Evolutionary conservation across 1,284 basidiomycete genomes (phyloP).

Genomic region (Ustanciosporium gigantosporum): DNA sequence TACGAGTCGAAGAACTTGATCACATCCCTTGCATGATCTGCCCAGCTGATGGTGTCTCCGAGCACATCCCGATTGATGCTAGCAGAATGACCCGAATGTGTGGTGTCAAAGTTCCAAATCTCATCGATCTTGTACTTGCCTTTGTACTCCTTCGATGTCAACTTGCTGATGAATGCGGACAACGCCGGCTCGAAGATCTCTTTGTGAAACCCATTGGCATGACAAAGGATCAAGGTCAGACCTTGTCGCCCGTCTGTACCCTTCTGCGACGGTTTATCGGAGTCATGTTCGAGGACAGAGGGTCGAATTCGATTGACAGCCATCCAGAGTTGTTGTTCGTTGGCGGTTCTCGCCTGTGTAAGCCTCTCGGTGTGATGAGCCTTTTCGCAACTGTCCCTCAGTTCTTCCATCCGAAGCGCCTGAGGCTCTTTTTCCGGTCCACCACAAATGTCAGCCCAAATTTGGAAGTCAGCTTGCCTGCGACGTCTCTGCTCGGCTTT

Average conservation of each 20-base stretch:
- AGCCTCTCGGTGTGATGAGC: slow-evolving; percentile 13
- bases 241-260: slow-evolving; percentile 9
- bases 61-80: slow-evolving; percentile 69
- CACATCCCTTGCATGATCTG: slow-evolving; percentile 73
- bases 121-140: slow-evolving; percentile 67
- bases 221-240: slow-evolving; percentile 73
- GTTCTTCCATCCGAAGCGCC: slow-evolving; percentile 11
- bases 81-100: slow-evolving; percentile 76
- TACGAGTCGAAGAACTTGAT: slow-evolving; percentile 71
- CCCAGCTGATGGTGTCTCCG: slow-evolving; percentile 71
- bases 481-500: slow-evolving; percentile 32
- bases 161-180: slow-evolving; percentile 61
- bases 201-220: slow-evolving; percentile 82
- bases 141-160: slow-evolving; percentile 9
- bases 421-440: slow-evolving; percentile 5
- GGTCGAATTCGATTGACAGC: slow-evolving; percentile 30
- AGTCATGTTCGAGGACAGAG: slow-evolving; percentile 7
- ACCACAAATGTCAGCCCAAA: slow-evolving; percentile 12
- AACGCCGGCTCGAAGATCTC: slow-evolving; percentile 76
- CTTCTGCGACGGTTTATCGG: not conserved
- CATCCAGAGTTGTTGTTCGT: slow-evolving; percentile 38
- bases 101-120: slow-evolving; percentile 77
- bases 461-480: slow-evolving; percentile 28
- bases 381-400: slow-evolving; percentile 5
- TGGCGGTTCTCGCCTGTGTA: slow-evolving; percentile 14